These are phyloP conservation scores for Ascomycota sp. DNA, from an alignment of 2,329 filamentous ascomycete species.

Conservation along the genomic window DNA sequence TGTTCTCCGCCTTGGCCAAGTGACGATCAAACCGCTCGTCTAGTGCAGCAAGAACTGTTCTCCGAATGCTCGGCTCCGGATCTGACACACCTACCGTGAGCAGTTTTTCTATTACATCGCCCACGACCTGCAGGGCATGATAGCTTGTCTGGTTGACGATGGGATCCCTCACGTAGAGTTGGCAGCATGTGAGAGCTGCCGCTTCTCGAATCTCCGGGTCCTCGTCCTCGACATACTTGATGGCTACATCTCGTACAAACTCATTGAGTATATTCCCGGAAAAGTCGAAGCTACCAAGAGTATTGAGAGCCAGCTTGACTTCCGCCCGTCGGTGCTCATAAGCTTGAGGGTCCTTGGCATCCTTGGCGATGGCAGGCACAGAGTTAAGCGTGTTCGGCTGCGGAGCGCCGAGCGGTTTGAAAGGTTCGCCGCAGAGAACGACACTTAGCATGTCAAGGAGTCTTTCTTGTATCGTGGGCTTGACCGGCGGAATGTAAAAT, in stretches of 20 bases:
- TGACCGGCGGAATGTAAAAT: slow-evolving; percentile 91
- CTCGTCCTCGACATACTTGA: slow-evolving; percentile 94
- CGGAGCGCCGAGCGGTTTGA: slow-evolving; percentile 79
- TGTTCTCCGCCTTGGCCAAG: slow-evolving; percentile 93
- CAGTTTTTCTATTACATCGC: slow-evolving; percentile 92
- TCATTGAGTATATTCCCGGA: slow-evolving; percentile 85
- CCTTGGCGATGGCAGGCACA: slow-evolving; percentile 67
- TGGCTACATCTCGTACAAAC: slow-evolving; percentile 93
- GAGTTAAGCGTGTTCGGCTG: slow-evolving; percentile 61
- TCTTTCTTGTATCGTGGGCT: slow-evolving; percentile 80
- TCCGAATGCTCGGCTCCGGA: slow-evolving; percentile 68
- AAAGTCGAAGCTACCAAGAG: slow-evolving; percentile 95
- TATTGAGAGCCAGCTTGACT: slow-evolving; percentile 82
- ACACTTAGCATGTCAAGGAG: slow-evolving; percentile 87
- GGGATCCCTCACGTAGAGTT: slow-evolving; percentile 88
- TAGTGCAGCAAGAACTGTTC: slow-evolving; percentile 71
- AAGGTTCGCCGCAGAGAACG: slow-evolving; percentile 79
- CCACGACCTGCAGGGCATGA: slow-evolving; percentile 90
- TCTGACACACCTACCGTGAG: slow-evolving; percentile 90
- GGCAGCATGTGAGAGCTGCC: slow-evolving; percentile 88
- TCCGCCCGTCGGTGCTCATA: slow-evolving; percentile 67
- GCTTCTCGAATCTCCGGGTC: slow-evolving; percentile 86
- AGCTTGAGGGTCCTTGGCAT: slow-evolving; percentile 66
- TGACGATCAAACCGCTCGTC: slow-evolving; percentile 91
- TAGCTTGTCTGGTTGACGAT: slow-evolving; percentile 97